Base-by-base conservation (phyloP, 2,329 filamentous ascomycete genomes). In the Pseudogymnoascus sp. region DNA sequence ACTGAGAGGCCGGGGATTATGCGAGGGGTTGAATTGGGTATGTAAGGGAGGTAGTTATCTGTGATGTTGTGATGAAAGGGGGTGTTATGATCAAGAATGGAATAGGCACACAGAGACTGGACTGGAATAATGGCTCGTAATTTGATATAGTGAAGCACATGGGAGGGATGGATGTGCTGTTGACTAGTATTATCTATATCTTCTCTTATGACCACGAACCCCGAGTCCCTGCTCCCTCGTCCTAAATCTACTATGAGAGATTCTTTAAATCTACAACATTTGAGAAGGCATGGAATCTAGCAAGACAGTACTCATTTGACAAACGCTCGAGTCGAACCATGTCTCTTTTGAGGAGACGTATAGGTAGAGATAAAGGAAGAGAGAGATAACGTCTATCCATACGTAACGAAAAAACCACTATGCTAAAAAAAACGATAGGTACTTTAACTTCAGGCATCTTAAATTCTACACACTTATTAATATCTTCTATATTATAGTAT, bases 71-170 rank as follows among this genome's bases (percentile, higher is more conserved):
- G 46, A 53, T 19, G 46, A 53, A 53, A 53, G n/a, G 46, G 26
- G n/a, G 46, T 53, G 46, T 53, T 53, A 53, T 53, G 46, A 53
- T 53, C n/a, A 31, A 31, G 46, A 53, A 56, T 56, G 26, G 50
- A 33, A 33, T 19, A n/a, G 50, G 26, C 46, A 53, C 46, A 33
- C 26, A 33, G n/a, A 53, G 46, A 56, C 29, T 56, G 50, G 7
- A 33, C 29, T 33, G 50, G 29, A 33, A 19, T 19, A 19, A 33
- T 56, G 46, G 23, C 46, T 33, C 17, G n/a, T 56, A 56, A 33
- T 33, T 15, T 50, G 46, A 33, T 11, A 53, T 31, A 17, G 19
- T 53, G 46, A 46, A 23, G 42, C 19, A 26, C 11, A 15, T 23
- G 19, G 19, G 40, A 44, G 17, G 35, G 15, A 7, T 7, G 38